Base-by-base conservation (phyloP, 2,329 filamentous ascomycete genomes). In the Phyllachora maydis region DNA sequence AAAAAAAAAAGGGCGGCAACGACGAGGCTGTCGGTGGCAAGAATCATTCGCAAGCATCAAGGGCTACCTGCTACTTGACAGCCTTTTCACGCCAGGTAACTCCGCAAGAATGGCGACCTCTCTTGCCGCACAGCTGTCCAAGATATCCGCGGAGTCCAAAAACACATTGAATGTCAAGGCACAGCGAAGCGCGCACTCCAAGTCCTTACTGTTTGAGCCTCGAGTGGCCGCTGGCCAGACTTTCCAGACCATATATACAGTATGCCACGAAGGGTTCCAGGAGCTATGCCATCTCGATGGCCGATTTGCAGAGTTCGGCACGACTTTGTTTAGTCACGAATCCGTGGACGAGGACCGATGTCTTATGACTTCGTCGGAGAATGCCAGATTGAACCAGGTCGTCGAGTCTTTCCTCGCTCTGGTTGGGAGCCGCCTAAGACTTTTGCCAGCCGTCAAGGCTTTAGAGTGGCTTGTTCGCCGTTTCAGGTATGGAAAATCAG, bases 381-480 rank as follows among this genome's bases (percentile, higher is more conserved):
- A 93, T 50, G 60, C 66, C 34, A 74, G 82, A 40, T 56, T 98
- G 26, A 68, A 93, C 45, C 57, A 37, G 23, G 73, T 72, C 27
- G 51, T 95, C 26, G 76, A 90, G 36, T 64, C 67, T 9, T 98
- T 95, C 42, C 54, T 99, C 34, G 74, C 71, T 16, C 58, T 95
- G 9, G 69, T 76, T 8, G 75, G 78, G 12, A 68, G 71, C 14
- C 65, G 75, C 19, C 45, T 98, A 33, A 59, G 85, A 32, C 56
- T 99, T 16, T 82, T 74, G 52, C 85, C 88, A 19, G 81, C 79
- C 1, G 66, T 92, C 25, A 91, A 90, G 49, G 71, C 83, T 10
- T 59, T 95, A 18, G 90, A 99, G 53, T 99, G 88, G 88, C 61
- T 98, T 22, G 65, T 98, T 26, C 62, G 88, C 39, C 64, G 85